Conservation (phyloP, 148 eudicot species). For the Pharnaceum exiguum region DNA sequence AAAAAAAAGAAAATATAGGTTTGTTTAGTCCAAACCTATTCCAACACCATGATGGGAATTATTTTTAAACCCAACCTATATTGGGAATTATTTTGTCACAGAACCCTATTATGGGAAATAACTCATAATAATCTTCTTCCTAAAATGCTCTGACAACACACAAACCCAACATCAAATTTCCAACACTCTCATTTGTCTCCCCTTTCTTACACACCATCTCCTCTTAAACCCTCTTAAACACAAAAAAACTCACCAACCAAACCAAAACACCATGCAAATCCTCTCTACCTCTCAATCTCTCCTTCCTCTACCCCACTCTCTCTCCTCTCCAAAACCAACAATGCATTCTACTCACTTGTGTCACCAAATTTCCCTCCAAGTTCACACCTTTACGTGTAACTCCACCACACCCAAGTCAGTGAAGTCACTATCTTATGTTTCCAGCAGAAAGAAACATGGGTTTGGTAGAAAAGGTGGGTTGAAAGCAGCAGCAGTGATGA, state of each 20-base stretch:
- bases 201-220: neutral
- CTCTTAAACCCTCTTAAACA: neutral
- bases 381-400: neutral
- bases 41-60: too few relatives aligned
- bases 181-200: neutral
- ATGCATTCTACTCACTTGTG: neutral
- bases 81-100: too few relatives aligned
- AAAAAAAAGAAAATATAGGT: too few relatives aligned
- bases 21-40: too few relatives aligned
- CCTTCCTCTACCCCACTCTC: neutral
- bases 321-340: neutral
- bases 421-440: neutral
- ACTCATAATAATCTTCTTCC: too few relatives aligned
- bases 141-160: too few relatives aligned
- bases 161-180: too few relatives aligned
- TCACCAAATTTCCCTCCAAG: neutral
- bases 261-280: constrained; percentile 4
- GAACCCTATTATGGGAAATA: too few relatives aligned
- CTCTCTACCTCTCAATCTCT: constrained; percentile 3
- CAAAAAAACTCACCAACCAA: neutral
- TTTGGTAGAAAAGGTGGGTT: constrained; percentile 14
- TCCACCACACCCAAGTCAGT: constrained; percentile 6
- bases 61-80: too few relatives aligned
- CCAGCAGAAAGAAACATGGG: constrained; percentile 16
- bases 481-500: constrained; percentile 43